phyloP scores from a whole-genome alignment of 768 basidiomycete genomes.

The Asterophora parasitica region DNA sequence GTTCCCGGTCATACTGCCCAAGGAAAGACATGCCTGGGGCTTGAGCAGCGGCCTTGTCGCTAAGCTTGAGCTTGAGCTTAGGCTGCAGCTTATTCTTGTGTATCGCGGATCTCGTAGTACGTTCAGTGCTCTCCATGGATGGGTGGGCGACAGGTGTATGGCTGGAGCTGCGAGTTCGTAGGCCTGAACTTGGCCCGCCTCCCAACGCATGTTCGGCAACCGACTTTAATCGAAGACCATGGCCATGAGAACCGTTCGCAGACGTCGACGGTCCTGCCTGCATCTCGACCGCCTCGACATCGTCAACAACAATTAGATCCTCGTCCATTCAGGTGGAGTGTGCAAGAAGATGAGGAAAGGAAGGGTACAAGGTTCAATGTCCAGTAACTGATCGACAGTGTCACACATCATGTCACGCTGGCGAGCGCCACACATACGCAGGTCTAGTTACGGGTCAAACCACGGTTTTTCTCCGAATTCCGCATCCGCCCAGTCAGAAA shows the following conservation, averaged over 20 bases:
- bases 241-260: constrained; percentile 11
- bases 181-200: constrained; percentile 22
- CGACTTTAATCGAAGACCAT: constrained; percentile 19
- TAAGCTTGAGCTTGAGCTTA: constrained; percentile 84
- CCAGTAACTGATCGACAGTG: too few relatives aligned
- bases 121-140: constrained; percentile 35
- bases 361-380: too few relatives aligned
- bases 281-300: constrained; percentile 37
- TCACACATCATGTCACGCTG: too few relatives aligned
- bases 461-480: too few relatives aligned
- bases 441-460: too few relatives aligned
- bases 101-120: constrained; percentile 53
- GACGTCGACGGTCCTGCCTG: constrained; percentile 32
- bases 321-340: constrained; percentile 39
- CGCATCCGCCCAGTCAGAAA: too few relatives aligned
- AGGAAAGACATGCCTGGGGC: constrained; percentile 85
- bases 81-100: constrained; percentile 52
- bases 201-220: constrained; percentile 22
- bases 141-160: constrained; percentile 19
- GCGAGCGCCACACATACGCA: too few relatives aligned
- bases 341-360: too few relatives aligned
- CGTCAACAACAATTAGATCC: constrained; percentile 60
- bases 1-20: constrained; percentile 88
- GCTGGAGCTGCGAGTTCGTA: constrained; percentile 27
- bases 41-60: constrained; percentile 75